phyloP scores from a whole-genome alignment of 2,329 filamentous ascomycete species.

The Claviceps fusiformis region DNA sequence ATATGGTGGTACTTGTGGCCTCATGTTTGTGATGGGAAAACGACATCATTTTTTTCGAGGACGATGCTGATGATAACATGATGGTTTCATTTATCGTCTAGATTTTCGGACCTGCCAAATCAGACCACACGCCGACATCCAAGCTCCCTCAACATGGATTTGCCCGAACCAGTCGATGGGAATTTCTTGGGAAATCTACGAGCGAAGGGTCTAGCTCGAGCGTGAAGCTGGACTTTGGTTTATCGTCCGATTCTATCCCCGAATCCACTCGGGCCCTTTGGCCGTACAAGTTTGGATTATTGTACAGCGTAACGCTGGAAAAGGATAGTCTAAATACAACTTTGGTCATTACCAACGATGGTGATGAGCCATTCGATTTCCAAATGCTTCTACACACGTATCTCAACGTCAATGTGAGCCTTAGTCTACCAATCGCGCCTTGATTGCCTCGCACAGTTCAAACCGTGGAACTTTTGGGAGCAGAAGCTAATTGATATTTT shows the following conservation, averaged over 20 bases:
- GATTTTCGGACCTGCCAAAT: constrained; percentile 76
- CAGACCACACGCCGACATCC: constrained; percentile 62
- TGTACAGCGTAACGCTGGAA: constrained; percentile 83
- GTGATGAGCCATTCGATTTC: constrained; percentile 70
- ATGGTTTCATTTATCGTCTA: constrained; percentile 23
- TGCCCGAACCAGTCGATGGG: constrained; percentile 79
- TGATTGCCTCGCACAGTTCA: neutral
- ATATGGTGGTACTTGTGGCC: neutral
- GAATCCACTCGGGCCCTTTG: constrained; percentile 58
- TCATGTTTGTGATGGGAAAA: neutral
- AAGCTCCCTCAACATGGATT: constrained; percentile 88
- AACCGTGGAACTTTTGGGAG: neutral
- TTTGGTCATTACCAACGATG: constrained; percentile 81
- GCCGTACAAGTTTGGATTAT: constrained; percentile 76
- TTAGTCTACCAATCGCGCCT: neutral
- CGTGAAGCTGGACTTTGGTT: constrained; percentile 91
- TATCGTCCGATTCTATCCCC: constrained; percentile 59
- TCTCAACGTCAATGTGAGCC: constrained; percentile 61
- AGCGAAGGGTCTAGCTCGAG: constrained; percentile 43
- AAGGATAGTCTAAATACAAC: constrained; percentile 64
- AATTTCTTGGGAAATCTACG: constrained; percentile 76
- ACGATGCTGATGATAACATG: neutral
- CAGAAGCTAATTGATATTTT: neutral
- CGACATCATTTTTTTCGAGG: neutral
- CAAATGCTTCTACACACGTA: constrained; percentile 90